These are phyloP conservation scores for Pinus taeda DNA, from an alignment of 75 land plant species.

Conservation along the genomic window DNA sequence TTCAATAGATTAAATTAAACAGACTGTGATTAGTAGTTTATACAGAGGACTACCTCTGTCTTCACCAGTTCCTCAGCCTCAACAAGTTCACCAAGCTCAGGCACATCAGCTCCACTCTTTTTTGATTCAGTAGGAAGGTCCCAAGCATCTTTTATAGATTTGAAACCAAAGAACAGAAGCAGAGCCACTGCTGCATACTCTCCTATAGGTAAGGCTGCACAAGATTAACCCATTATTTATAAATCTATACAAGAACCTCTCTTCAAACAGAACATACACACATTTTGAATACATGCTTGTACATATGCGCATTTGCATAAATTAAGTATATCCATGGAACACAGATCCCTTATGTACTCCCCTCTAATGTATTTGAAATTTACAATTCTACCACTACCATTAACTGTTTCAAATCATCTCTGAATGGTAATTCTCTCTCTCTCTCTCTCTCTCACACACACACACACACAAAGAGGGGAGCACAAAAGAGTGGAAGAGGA, in stretches of 20 bases:
- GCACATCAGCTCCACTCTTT: slow-evolving; percentile 29
- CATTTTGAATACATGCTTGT: too few species aligned
- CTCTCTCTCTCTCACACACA: not conserved
- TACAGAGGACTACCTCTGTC: slow-evolving; percentile 38
- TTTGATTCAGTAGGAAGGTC: slow-evolving; percentile 54
- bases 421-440: not conserved
- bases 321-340: too few species aligned
- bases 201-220: slow-evolving; percentile 92
- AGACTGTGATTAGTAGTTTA: too few species aligned
- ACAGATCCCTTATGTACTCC: too few species aligned
- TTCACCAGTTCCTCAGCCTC: slow-evolving; percentile 99
- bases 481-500: too few species aligned
- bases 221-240: not conserved
- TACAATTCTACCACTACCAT: too few species aligned
- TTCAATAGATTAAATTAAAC: not conserved
- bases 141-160: slow-evolving; percentile 93
- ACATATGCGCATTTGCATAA: too few species aligned
- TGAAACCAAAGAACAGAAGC: slow-evolving; percentile 84
- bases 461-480: not conserved
- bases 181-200: slow-evolving; percentile 97
- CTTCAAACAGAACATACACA: not conserved
- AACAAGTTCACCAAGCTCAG: slow-evolving; percentile 78
- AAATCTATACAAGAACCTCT: not conserved
- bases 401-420: not conserved
- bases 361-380: too few species aligned